Base-by-base conservation (phyloP, 2,329 filamentous ascomycete species). In the Keithomyces neogunnii region DNA sequence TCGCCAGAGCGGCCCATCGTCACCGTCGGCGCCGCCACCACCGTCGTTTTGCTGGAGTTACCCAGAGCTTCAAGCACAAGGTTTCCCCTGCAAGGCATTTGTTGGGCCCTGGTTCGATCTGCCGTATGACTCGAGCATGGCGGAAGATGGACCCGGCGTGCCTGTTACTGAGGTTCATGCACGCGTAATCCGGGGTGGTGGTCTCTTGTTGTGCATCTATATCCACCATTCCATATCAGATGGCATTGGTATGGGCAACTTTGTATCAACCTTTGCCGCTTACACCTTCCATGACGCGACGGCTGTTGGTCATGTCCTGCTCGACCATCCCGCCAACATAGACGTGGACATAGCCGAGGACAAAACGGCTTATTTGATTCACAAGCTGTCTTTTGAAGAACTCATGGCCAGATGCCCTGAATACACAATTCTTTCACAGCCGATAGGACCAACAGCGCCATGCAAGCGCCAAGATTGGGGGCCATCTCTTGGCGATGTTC, bases 181-280 rank as follows among this genome's bases (percentile, higher is more conserved):
- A n/a, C 63, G 65, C 40, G 64, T 72, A 48, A 64, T 70, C 6
- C 46, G 19, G 6, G 55, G 62, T 3, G 72, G 62, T 3, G 72
- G 72, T 1, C 49, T 74, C 8, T 52, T 74, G 5, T 62, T 75
- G 28, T 66, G 61, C 5, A 54, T 70, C n/a, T 71, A 64, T 52
- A 59, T 74, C 45, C 69, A 73, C 52, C 72, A 74, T 51, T 60
- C 70, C 5, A 58, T 73, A 29, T 68, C 67, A 13, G 72, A 75
- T 48, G 72, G 71, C 9, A 63, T 67, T 32, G 70, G 68, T 26
- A 60, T 73, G 26, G 55, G 59, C 26, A 61, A 66, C 5, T 72
- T 75, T 47, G 55, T 74, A 3, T 62, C 70, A 33, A 63, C 62
- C 10, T 66, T 75, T 44, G 65, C 69, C 3, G 62, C 62, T 3